Evolutionary conservation across 495 filamentous ascomycete species (phyloP), one percentile per base, ranked within the genome.

Genomic region (Trichoderma orchidacearum): DNA sequence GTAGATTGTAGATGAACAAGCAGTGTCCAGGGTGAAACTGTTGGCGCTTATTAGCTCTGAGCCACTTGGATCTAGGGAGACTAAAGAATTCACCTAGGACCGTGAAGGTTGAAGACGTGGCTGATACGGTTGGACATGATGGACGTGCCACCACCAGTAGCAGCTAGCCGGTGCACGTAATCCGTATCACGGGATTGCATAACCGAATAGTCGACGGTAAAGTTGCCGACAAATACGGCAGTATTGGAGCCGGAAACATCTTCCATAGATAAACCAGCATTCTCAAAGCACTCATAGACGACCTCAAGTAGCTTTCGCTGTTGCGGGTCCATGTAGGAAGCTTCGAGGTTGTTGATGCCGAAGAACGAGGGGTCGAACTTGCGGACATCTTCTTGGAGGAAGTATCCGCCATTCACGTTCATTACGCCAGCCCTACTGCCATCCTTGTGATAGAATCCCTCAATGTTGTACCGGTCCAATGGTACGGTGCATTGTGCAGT

Each of bases 391-490:
- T 75, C 71, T 0, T 66, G 53, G 2, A 82, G 56, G 1, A 80
- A 62, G 56, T 73, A 70, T 5, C 70, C 76, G 13, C 72, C 66
- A 18, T 62, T 45, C 13, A 32, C 28, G 45, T 36, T 41, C 29
- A 58, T 60, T 5, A 34, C 30, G 3, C 63, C 63, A 1, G 53
- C 23, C 8, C 56, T 27, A 5, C 53, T 51, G 9, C 51, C 53
- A 21, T 64, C 34, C 5, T 53, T 38, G 23, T 64, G 45, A 17
- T 62, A 60, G 51, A 63, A 64, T 0, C 56, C 62, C 0, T 58
- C 80, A 18, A 65, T 61, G 58, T 68, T 72, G 73, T 87, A 93
- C 28, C 88, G 82, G 58, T 86, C 81, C 18, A 73, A 60, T 0
- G 88, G 88, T 52, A 86, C 30, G 5, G 54, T 34, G 18, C 54